Conservation (phyloP, 257 asterid genomes). For the Solanum bulbocastanum region DNA sequence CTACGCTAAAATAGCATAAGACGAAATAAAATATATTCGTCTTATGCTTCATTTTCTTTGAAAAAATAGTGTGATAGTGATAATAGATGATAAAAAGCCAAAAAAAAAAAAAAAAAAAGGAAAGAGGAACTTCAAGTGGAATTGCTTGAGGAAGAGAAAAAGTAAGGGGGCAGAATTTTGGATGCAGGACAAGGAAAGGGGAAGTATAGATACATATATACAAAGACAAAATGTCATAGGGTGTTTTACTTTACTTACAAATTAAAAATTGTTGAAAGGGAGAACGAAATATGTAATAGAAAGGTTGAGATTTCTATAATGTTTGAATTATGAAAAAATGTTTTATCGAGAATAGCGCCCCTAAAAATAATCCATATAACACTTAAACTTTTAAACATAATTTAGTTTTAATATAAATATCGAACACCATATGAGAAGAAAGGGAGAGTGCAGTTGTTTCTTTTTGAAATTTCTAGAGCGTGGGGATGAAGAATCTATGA, state of each 20-base stretch:
- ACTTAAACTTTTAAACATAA: not conserved
- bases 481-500: not conserved
- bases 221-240: not conserved
- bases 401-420: not conserved
- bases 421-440: rapidly evolving
- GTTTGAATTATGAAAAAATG: not conserved
- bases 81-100: too few species aligned
- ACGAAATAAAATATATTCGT: not conserved
- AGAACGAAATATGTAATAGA: rapidly evolving
- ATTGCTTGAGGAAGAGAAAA: not conserved
- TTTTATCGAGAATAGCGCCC: rapidly evolving
- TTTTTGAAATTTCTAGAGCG: not conserved
- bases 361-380: rapidly evolving
- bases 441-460: not conserved
- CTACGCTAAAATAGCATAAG: not conserved
- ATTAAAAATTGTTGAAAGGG: not conserved
- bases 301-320: not conserved
- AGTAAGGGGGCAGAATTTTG: not conserved
- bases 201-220: not conserved
- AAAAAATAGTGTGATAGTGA: not conserved
- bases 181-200: not conserved
- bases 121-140: not conserved
- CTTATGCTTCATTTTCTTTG: not conserved
- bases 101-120: too few species aligned
- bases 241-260: not conserved